These are phyloP conservation scores for Mycena vulgaris DNA, from an alignment of 768 basidiomycete species.

Conservation along the genomic window DNA sequence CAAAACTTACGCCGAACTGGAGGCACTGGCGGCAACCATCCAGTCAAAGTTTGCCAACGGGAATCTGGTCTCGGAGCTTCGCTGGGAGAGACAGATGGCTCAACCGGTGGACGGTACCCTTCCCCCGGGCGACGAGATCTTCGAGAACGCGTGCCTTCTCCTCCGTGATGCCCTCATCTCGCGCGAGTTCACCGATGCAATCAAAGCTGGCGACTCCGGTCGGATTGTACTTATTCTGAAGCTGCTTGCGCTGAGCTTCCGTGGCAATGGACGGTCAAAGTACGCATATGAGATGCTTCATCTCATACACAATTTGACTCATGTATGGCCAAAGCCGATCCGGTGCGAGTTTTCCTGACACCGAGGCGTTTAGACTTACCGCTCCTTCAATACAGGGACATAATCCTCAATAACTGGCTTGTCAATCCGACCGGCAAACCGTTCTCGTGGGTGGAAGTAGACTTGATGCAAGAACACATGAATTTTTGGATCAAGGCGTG, in stretches of 20 bases:
- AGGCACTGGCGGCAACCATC: not conserved
- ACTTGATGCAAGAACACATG: conserved; percentile 52
- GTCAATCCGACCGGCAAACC: conserved; percentile 49
- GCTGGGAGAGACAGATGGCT: not conserved
- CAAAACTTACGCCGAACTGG: not conserved
- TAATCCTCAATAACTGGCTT: conserved; percentile 52
- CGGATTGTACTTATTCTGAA: conserved; percentile 48
- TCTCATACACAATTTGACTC: conserved; percentile 45
- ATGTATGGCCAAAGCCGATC: conserved; percentile 43
- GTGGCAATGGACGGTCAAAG: conserved; percentile 50
- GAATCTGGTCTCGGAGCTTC: not conserved
- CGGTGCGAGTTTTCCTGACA: conserved; percentile 31
- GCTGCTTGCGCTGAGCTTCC: conserved; percentile 46
- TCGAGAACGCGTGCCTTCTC: conserved; percentile 25
- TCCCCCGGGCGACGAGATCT: conserved; percentile 18
- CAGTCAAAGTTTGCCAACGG: conserved; percentile 9
- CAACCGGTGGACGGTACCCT: not conserved
- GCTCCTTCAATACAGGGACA: not conserved
- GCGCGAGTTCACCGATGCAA: conserved; percentile 29
- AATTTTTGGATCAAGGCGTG: conserved; percentile 56
- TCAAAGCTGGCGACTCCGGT: conserved; percentile 50
- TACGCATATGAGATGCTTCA: conserved; percentile 54
- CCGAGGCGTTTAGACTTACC: too few species aligned
- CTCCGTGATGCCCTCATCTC: conserved; percentile 34
- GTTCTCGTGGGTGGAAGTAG: conserved; percentile 46